Base-by-base conservation (phyloP, 202 grass and related monocot species). In the Carex arenaria region DNA sequence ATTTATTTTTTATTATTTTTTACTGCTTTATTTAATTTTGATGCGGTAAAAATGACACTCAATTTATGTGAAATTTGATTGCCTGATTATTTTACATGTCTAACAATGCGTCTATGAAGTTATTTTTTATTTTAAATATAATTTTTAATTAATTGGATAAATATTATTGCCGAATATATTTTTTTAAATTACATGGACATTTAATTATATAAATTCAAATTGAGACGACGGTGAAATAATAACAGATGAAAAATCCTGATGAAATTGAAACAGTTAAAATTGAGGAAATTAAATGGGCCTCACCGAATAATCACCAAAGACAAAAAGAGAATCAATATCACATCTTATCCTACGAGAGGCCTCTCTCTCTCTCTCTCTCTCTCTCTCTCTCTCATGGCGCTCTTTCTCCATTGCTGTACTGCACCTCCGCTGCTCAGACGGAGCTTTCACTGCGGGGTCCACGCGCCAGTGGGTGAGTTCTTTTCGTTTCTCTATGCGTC, bases 401-500 rank as follows among this genome's bases (percentile, higher is more conserved):
- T 86, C 84, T 83, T 84, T 19, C 68, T 94, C 86, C 85, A 61
- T 22, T 84, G 26, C 40, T n/a, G 42, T 52, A 55, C 73, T 26
- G 45, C 85, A 54, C 80, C 85, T 69, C 60, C 82, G 67, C 72
- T 78, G 72, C 3, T 70, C 72, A 77, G 57, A 36, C 72, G 53
- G 67, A 87, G 22, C 72, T 84, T 17, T 2, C 31, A 62, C 2
- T 55, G n/a, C 17, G 18, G 51, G 36, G 3, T 51, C 23, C 10
- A 45, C 10, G 15, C 40, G 26, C 87, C 68, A 61, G 71, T 83
- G 83, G 68, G 72, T 89, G 80, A 45, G 40, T 31, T 22, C 70
- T 28, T 7, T 11, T 8, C 0, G 2, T 18, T 10, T 36, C 20
- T 14, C 74, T 22, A 12, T 49, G 10, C 64, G 20, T 38, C 26